These are phyloP conservation scores for Chamaecyparis obtusa DNA, from an alignment of 75 land plant genomes.

Conservation along the genomic window DNA sequence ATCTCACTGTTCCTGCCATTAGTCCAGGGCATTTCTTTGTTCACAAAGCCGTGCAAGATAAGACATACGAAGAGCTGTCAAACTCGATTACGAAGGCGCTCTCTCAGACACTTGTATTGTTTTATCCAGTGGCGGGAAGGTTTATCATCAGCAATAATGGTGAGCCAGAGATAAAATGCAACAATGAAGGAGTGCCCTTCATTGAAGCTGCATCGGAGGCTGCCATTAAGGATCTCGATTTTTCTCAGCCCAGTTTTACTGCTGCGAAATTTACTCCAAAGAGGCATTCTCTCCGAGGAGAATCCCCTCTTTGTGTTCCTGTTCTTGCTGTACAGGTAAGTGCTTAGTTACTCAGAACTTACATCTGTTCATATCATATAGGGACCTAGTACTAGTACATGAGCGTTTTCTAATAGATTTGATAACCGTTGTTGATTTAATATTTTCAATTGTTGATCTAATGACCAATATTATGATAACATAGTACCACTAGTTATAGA, in stretches of 20 bases:
- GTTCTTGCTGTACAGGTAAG: too few species aligned
- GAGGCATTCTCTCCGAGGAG: not conserved
- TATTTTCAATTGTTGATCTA: too few species aligned
- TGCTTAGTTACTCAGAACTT: too few species aligned
- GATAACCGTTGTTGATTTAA: too few species aligned
- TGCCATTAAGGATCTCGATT: not conserved
- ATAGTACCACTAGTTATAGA: too few species aligned
- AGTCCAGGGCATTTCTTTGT: not conserved
- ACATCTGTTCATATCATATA: too few species aligned
- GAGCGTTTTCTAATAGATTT: too few species aligned
- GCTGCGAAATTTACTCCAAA: not conserved
- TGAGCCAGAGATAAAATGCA: not conserved
- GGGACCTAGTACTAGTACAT: too few species aligned
- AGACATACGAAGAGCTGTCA: not conserved
- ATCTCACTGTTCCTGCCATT: not conserved
- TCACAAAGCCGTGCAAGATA: not conserved
- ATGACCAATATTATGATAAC: too few species aligned
- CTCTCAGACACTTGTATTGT: not conserved
- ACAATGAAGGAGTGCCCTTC: not conserved
- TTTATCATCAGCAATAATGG: not conserved
- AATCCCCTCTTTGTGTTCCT: not conserved
- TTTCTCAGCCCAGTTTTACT: not conserved
- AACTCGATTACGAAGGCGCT: not conserved
- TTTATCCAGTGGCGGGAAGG: constrained; percentile 2
- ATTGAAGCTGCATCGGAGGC: not conserved